Evolutionary conservation across 257 asterid species (phyloP), one percentile per base, ranked within the genome.

Genomic region (Penstemon newberryi): DNA sequence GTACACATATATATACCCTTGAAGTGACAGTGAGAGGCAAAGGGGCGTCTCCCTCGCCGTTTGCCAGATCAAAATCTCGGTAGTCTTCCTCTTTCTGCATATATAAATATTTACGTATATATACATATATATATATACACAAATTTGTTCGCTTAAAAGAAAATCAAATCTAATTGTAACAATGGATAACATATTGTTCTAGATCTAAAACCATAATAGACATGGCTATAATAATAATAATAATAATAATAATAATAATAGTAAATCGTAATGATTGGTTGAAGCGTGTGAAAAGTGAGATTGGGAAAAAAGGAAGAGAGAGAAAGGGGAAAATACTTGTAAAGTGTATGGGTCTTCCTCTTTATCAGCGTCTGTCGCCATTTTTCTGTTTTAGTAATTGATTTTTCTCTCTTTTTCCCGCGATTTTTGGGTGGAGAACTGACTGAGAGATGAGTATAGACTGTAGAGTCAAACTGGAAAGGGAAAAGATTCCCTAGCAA

Each of bases 1-100:
- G n/a, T 2, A 7, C 8, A 11, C 12, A 39, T 43, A 65, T 70
- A 61, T 39, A 68, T 56, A 89, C 97, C 95, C 97, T 81, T 58
- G 96, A 94, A 83, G 96, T 91, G 78, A 91, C 95, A 62, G 91
- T 94, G 61, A 94, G 95, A 75, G 97, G 99, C 84, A 94, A 78
- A 41, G 97, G 90, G 61, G 91, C 75, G 44, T 87, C 96, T 49
- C 87, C 72, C 73, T 86, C 97, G 65, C 79, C 85, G 71, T 79
- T 72, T 65, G 84, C 93, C 81, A 82, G 88, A 81, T 94, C 95
- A 71, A 84, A 78, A 42, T 75, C 90, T 79, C 87, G 82, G 75
- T 89, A 83, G 56, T 89, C 97, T 56, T 84, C 95, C 75, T 86
- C 91, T 76, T 85, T 88, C 96, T 91, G 99, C 96, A 84, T 81